A percentile compares a stretch with the other conserved stretches of the same genome.
These are phyloP conservation scores for Capsaspora owczarzaki DNA, from an alignment of 78 protist species.

Conservation along the genomic window DNA sequence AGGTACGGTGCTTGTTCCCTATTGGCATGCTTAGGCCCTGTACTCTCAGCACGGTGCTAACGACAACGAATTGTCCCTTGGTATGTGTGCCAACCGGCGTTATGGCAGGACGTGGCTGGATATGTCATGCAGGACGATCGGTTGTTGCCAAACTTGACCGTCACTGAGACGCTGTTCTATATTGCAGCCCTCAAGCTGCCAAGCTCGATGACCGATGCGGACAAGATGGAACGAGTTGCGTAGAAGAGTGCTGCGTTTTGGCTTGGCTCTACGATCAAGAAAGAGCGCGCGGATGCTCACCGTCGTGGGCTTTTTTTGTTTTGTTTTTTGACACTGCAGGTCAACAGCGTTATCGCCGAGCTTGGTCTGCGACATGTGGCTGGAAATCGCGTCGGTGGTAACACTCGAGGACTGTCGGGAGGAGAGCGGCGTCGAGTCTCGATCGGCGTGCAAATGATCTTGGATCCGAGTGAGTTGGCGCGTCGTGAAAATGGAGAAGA, in stretches of 20 bases:
- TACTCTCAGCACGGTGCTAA: too few relatives aligned
- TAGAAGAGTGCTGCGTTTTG: too few relatives aligned
- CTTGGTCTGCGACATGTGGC: slow-evolving; percentile 47
- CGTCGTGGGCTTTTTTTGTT: background rate
- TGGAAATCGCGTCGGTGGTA: slow-evolving; percentile 55
- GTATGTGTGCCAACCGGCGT: too few relatives aligned
- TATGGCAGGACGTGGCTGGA: background rate
- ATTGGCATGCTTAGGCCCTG: too few relatives aligned
- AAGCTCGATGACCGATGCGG: background rate
- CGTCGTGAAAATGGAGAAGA: too few relatives aligned
- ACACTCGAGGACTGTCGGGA: slow-evolving; percentile 73
- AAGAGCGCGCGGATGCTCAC: background rate
- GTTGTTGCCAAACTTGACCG: slow-evolving; percentile 44
- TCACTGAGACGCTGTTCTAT: slow-evolving; percentile 41
- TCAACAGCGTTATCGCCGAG: slow-evolving; percentile 14
- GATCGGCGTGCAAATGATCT: slow-evolving; percentile 63
- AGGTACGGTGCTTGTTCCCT: too few relatives aligned
- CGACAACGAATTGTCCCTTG: too few relatives aligned
- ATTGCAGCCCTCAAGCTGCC: slow-evolving; percentile 29
- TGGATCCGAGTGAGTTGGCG: too few relatives aligned
- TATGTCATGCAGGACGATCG: slow-evolving; percentile 68
- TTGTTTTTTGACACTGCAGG: background rate
- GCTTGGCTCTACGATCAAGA: too few relatives aligned
- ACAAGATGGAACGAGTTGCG: background rate
- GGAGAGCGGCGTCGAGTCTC: slow-evolving; percentile 69